Evolutionary conservation across 495 filamentous ascomycete species (phyloP).

Genomic region (Penicillium subrubescens): DNA sequence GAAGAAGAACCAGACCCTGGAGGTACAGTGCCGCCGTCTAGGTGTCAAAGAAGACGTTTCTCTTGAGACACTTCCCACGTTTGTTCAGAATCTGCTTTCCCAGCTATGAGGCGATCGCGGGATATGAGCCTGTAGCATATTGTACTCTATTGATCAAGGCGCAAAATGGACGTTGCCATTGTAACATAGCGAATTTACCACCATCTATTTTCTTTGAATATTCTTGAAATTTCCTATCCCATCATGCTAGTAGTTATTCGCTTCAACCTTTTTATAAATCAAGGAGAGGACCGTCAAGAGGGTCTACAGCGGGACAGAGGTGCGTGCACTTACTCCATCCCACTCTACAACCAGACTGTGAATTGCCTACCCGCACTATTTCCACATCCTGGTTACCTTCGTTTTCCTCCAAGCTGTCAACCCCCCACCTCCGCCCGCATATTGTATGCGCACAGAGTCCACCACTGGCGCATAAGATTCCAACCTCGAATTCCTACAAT

Average conservation of each 20-base stretch:
- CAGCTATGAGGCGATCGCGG: slow-evolving; percentile 32
- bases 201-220: background rate
- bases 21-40: slow-evolving; percentile 77
- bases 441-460: slow-evolving; percentile 11
- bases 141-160: slow-evolving; percentile 1
- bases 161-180: background rate
- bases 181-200: slow-evolving; percentile 7
- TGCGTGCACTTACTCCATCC: slow-evolving; percentile 1
- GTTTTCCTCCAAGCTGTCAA: slow-evolving; percentile 24
- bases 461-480: slow-evolving; percentile 2
- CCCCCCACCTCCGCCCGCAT: slow-evolving; percentile 29
- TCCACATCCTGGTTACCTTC: slow-evolving; percentile 12
- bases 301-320: background rate
- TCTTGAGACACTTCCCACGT: slow-evolving; percentile 35
- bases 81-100: slow-evolving; percentile 46
- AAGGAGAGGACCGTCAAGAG: background rate
- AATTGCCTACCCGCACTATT: slow-evolving; percentile 10
- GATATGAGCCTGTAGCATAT: slow-evolving; percentile 1
- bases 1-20: slow-evolving; percentile 61
- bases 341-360: background rate
- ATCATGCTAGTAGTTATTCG: too few relatives aligned
- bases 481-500: background rate
- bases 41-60: slow-evolving; percentile 49
- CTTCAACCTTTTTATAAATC: too few relatives aligned
- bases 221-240: background rate